Percentiles rank a stretch among this genome's conserved stretches.
Evolutionary conservation across 306 rosid species (phyloP).

Genomic region (Acacia confusa): DNA sequence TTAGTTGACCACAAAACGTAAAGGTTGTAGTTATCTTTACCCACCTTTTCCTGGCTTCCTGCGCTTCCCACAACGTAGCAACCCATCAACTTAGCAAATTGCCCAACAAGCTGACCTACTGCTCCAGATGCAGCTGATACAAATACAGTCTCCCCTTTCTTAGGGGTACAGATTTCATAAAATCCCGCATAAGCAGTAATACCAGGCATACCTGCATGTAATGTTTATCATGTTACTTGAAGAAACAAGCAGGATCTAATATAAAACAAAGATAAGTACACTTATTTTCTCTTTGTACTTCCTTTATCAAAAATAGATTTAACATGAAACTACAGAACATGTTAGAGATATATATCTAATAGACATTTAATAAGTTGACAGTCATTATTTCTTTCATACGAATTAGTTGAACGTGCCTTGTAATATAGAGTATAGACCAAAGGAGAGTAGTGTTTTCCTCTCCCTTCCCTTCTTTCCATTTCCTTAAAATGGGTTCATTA

Average conservation of each 20-base stretch:
- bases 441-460: too few species aligned
- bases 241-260: not conserved
- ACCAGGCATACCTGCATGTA: conserved; percentile 19
- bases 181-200: conserved; percentile 7
- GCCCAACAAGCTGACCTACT: conserved; percentile 5
- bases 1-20: not conserved
- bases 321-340: not conserved
- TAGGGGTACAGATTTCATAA: conserved; percentile 2
- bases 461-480: too few species aligned
- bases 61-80: conserved; percentile 24
- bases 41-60: conserved; percentile 14
- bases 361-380: not conserved
- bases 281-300: not conserved
- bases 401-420: too few species aligned
- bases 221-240: not conserved
- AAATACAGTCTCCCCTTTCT: conserved; percentile 16
- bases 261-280: not conserved
- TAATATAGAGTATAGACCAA: too few species aligned
- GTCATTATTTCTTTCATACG: too few species aligned
- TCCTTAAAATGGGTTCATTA: too few species aligned
- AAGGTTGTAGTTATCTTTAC: not conserved
- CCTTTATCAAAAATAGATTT: not conserved
- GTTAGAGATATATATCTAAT: not conserved
- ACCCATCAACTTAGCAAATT: not conserved
- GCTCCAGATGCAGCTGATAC: conserved; percentile 8